Percentiles rank a stretch among this genome's conserved stretches.
Evolutionary conservation across 306 rosid genomes (phyloP).

Genomic region (Inga leiocalycina): DNA sequence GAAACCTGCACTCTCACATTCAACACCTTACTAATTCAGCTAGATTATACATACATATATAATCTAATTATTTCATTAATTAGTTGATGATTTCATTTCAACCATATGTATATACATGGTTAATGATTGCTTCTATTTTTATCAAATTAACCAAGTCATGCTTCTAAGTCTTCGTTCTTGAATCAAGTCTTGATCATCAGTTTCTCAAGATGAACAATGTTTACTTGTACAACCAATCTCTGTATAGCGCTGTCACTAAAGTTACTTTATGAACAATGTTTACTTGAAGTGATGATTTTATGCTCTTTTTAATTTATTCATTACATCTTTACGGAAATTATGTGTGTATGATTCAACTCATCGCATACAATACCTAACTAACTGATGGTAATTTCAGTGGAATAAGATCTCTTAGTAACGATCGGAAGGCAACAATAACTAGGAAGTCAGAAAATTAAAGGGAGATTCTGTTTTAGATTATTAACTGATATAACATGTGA

Average conservation of each 20-base stretch:
- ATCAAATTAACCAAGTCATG: background rate
- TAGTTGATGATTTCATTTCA: background rate
- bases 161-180: too few relatives aligned
- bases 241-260: background rate
- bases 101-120: background rate
- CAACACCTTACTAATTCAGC: background rate
- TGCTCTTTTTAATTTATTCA: background rate
- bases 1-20: slow-evolving; percentile 54
- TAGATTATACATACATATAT: background rate
- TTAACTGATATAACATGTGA: background rate
- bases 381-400: background rate
- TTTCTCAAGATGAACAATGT: background rate
- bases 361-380: background rate
- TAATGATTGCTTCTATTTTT: background rate
- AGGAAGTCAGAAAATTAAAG: background rate
- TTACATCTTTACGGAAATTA: background rate
- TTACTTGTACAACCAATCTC: background rate
- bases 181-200: background rate
- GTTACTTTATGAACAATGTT: background rate
- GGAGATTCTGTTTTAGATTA: background rate
- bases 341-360: background rate
- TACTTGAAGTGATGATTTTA: background rate
- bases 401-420: background rate
- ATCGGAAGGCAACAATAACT: background rate
- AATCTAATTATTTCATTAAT: background rate